These are phyloP conservation scores for Psilocybe subaeruginosa DNA, from an alignment of 768 basidiomycete genomes.

Conservation along the genomic window DNA sequence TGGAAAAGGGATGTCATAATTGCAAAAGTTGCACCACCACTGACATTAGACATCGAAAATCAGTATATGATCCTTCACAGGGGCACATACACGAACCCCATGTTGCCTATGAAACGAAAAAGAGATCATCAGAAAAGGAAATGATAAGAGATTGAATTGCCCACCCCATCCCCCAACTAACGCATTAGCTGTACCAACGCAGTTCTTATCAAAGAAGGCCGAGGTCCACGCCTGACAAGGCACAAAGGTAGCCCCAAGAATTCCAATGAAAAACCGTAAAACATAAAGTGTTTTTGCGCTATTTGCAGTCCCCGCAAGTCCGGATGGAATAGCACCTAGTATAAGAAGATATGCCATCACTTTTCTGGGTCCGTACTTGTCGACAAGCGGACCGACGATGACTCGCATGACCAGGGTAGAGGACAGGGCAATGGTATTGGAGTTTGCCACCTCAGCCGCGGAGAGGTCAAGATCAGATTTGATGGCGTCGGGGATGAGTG, in stretches of 20 bases:
- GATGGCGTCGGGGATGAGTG: conserved; percentile 59
- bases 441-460: conserved; percentile 49
- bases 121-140: conserved; percentile 2
- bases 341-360: conserved; percentile 58
- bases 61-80: neutral
- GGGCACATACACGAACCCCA: conserved; percentile 31
- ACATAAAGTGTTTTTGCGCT: conserved; percentile 39
- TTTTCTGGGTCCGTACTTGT: conserved; percentile 53
- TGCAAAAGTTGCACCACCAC: conserved; percentile 55
- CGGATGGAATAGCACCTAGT: conserved; percentile 60
- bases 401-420: conserved; percentile 53
- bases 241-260: conserved; percentile 64
- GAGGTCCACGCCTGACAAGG: conserved; percentile 67
- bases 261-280: conserved; percentile 61
- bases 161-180: conserved; percentile 61
- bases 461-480: conserved; percentile 54
- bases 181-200: conserved; percentile 50
- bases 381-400: conserved; percentile 52
- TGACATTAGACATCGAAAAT: conserved; percentile 1
- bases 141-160: conserved; percentile 16
- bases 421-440: conserved; percentile 49
- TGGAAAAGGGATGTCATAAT: conserved; percentile 60
- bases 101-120: conserved; percentile 22
- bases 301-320: conserved; percentile 53
- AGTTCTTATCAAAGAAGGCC: conserved; percentile 56